Base-by-base conservation (phyloP, 2,329 filamentous ascomycete species). In the Arthrobotrys conoides region DNA sequence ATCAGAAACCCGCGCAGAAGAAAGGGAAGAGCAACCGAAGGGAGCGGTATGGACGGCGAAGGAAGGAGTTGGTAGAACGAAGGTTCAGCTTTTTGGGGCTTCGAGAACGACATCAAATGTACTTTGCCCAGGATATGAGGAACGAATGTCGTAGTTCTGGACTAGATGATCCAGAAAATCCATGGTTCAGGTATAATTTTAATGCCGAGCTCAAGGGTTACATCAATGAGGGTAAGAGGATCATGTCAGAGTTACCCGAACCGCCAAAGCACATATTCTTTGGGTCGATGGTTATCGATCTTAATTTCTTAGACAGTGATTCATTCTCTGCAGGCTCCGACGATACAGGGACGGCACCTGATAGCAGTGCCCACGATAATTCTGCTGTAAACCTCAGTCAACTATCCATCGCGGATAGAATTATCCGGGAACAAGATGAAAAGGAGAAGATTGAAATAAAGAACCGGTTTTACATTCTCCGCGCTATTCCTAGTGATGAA, bases 61-160 rank as follows among this genome's bases (percentile, higher is more conserved):
- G 33, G 12, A 22, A 6, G 6, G 24, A 41, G 53, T 9, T 59
- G n/a, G 22, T 59, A 3, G 18, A 59, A 41, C 20, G 30, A 24
- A 38, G 33, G 18, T 3, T 2, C 1, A 14, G 3, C 1, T 38
- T 38, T 41, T 12, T 8, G 4, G 53, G 24, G 16, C 36, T 59
- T 30, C 30, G 0, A 6, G 53, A 59, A 41, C 30, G 53, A 6
- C 1, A 10, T 1, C 8, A 38, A 5, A 59, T 59, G 53, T 59
- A 41, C 12, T n/a, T 20, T 24, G 53, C 24, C 9, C 53, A 59
- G 30, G 53, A 59, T 3, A 18, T 59, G 3, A 38, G 18, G 30
- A 41, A 18, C 4, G n/a, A 59, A 1, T 59, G 53, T 41, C 53
- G 53, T 16, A 59, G 38, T 24, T 59, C 53, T 5, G 53, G 53